Evolutionary conservation across 805 yeast genomes (phyloP).

Genomic region (Saturnispora serradocipensis): DNA sequence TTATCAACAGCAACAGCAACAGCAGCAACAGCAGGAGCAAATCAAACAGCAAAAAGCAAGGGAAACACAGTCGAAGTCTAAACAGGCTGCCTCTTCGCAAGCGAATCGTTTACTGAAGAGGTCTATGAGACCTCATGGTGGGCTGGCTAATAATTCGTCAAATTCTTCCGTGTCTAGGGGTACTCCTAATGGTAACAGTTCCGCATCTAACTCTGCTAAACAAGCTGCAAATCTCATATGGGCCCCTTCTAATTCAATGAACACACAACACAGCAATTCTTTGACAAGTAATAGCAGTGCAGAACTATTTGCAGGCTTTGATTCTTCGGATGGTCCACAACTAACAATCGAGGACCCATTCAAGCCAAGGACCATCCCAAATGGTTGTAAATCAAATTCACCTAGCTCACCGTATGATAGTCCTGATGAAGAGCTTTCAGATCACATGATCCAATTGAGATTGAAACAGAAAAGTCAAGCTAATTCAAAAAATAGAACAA

Average conservation of each 20-base stretch:
- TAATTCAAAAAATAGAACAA: slow-evolving; percentile 24
- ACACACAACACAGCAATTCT: slow-evolving; percentile 16
- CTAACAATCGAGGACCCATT: neutral
- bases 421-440: slow-evolving; percentile 9
- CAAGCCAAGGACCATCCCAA: neutral
- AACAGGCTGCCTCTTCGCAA: slow-evolving; percentile 7
- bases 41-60: slow-evolving; percentile 7
- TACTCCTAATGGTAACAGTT: neutral
- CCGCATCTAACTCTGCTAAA: slow-evolving; percentile 21
- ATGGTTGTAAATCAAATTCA: neutral
- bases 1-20: slow-evolving; percentile 12
- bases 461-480: slow-evolving; percentile 9
- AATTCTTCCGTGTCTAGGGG: neutral
- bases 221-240: slow-evolving; percentile 31
- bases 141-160: slow-evolving; percentile 5
- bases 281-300: slow-evolving; percentile 11
- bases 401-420: slow-evolving; percentile 10
- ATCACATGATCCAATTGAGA: slow-evolving; percentile 8
- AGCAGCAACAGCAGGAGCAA: slow-evolving; percentile 20
- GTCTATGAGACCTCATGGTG: slow-evolving; percentile 5
- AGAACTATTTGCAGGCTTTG: slow-evolving; percentile 22
- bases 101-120: slow-evolving; percentile 4
- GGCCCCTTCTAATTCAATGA: slow-evolving; percentile 28
- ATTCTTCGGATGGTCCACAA: slow-evolving; percentile 10
- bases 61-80: slow-evolving; percentile 10